phyloP scores from a whole-genome alignment of 1,284 basidiomycete genomes.

The Pascua guehoae region DNA sequence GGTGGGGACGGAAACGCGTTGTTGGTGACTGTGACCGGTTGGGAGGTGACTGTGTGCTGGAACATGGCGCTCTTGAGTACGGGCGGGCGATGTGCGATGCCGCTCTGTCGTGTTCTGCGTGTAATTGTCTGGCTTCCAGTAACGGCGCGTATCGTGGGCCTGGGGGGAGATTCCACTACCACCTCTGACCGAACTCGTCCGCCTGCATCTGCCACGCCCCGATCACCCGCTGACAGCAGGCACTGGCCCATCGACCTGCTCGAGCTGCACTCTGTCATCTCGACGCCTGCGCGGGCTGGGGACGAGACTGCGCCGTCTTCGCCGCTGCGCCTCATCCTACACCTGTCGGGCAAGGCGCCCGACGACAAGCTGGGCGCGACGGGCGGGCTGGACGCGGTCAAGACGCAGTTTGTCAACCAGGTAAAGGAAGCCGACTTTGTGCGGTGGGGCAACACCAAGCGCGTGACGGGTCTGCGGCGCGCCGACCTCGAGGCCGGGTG shows the following conservation, averaged over 20 bases:
- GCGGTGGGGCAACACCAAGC: conserved; percentile 87
- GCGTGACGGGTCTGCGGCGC: conserved; percentile 81
- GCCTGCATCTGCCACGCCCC: not conserved
- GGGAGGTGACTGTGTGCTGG: no score
- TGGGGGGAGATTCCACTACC: not conserved
- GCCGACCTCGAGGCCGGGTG: conserved; percentile 88
- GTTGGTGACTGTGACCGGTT: no score
- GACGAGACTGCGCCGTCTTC: conserved; percentile 12
- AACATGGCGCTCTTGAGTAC: no score
- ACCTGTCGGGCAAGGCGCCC: conserved; percentile 65
- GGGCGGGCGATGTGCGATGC: no score
- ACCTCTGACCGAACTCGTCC: no score
- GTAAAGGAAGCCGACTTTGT: conserved; percentile 93
- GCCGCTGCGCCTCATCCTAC: conserved; percentile 73
- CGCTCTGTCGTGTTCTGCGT: no score
- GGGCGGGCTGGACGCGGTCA: conserved; percentile 74
- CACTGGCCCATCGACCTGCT: conserved; percentile 93
- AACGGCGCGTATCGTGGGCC: not conserved
- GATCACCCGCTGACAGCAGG: conserved; percentile 56
- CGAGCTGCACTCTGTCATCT: conserved; percentile 63
- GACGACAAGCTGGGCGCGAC: conserved; percentile 76
- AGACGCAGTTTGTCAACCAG: conserved; percentile 86
- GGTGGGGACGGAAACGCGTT: no score
- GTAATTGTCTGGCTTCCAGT: no score
- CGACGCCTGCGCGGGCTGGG: conserved; percentile 20